Base-by-base conservation (phyloP, 2,329 filamentous ascomycete genomes). In the Arthrobotrys musiformis region DNA sequence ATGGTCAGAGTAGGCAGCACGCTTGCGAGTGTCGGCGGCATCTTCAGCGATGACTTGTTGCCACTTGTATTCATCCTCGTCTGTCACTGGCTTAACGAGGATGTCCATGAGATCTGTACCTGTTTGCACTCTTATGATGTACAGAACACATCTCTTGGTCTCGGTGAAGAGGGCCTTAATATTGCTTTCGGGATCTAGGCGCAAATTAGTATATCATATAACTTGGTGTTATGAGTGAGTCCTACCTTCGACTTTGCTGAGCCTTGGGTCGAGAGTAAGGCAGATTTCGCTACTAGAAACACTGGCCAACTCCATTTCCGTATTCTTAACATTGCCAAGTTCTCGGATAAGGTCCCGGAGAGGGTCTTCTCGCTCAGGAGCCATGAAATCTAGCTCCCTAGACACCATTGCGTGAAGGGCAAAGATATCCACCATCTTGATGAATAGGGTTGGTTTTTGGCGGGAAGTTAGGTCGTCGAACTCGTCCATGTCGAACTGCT, bases 341-440 rank as follows among this genome's bases (percentile, higher is more conserved):
- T 99, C 95, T 79, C 93, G 92, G 81, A 99, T 88, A 79, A 97
- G 92, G 84, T 98, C 95, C 74, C 93, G 92, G 70, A 99, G 87
- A 76, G 93, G 88, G 82, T 99, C 95, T 80, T 97, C 94, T 35
- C 92, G 89, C 78, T 86, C 88, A 0, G 92, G 91, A 81, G 93
- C 96, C 77, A 98, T 90, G 70, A 87, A 86, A 4, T 90, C 86
- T 58, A 97, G 88, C 80, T 98, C 93, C 24, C 90, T 87, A 2
- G 93, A 90, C 67, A 98, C 88, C 22, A 98, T 87, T 79, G 91
- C 93, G 84, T 99, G 96, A 74, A 99, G 94, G 58, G 94, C 92
- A 83, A 99, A 98, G 70, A 99, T 94, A 83, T 99, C 95, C 15
- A 92, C 89, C 89, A 99, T 94, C 85, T 99, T 99, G 86, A 99